Conservation (phyloP, 345 rosid genomes). For the Acer yangbiense region DNA sequence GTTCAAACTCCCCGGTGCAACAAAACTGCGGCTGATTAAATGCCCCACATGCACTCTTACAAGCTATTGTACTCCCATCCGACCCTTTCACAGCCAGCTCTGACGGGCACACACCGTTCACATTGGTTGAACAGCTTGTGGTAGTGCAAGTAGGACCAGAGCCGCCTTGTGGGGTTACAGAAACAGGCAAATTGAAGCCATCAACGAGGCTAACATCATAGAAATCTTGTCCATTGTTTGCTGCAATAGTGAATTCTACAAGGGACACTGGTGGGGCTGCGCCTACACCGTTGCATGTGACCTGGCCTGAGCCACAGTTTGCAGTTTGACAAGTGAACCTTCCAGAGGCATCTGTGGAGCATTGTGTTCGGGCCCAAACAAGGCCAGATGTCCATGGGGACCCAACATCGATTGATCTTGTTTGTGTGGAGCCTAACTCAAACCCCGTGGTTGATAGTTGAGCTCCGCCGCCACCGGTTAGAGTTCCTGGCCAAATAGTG, state of each 20-base stretch:
- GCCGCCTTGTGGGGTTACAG: slow-evolving; percentile 38
- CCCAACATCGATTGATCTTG: too few relatives aligned
- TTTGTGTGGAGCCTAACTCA: too few relatives aligned
- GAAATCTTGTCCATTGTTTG: slow-evolving; percentile 29
- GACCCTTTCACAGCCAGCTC: slow-evolving; percentile 35
- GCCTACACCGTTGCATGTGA: slow-evolving; percentile 27
- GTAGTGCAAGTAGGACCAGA: slow-evolving; percentile 2
- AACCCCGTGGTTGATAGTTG: too few relatives aligned
- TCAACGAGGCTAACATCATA: slow-evolving; percentile 53
- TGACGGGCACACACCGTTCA: slow-evolving; percentile 44
- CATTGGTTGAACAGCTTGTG: slow-evolving; percentile 29
- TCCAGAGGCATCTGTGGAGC: too few relatives aligned
- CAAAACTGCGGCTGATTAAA: slow-evolving; percentile 38
- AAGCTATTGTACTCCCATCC: slow-evolving; percentile 33
- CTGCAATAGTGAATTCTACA: slow-evolving; percentile 38
- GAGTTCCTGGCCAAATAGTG: too few relatives aligned
- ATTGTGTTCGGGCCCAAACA: too few relatives aligned
- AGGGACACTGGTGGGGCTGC: slow-evolving; percentile 43
- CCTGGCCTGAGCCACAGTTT: too few relatives aligned
- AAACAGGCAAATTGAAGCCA: slow-evolving; percentile 44
- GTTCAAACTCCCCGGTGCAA: slow-evolving; percentile 36
- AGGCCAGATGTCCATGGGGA: too few relatives aligned
- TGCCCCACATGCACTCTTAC: slow-evolving; percentile 49
- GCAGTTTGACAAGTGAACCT: too few relatives aligned
- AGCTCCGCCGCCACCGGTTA: too few relatives aligned